Evolutionary conservation across 768 basidiomycete genomes (phyloP), one percentile per base, ranked within the genome.

Genomic region (Erythrobasidium yunnanense): DNA sequence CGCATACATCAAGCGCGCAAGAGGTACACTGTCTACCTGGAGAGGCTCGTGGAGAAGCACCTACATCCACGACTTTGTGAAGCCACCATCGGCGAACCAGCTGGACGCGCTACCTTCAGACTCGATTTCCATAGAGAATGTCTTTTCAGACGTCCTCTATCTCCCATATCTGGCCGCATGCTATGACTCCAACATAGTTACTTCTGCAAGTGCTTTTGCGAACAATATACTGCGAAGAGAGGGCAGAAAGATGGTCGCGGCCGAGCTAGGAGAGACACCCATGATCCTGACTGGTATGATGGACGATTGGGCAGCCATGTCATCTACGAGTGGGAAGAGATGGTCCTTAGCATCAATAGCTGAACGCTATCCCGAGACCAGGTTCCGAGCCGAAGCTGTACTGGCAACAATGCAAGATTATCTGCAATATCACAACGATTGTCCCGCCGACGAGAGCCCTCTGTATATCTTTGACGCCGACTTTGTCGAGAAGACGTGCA

Each of bases 381-480:
- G 25, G 23, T 73, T 74, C 46, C 71, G 69, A 5, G 74, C 71
- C 20, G 73, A 74, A 35, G 72, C 72, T n/a, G 67, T 73, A 17
- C 50, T 66, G n/a, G 51, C 60, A 3, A 55, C 68, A 0, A 55
- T 75, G 29, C 23, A 25, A 3, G 67, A 67, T 25, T 75, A 75
- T 53, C 25, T 23, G 4, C 25, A 38, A 5, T 75, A 75, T 55
- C 57, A 66, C 63, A 32, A 68, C 27, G 25, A 51, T 22, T 72
- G 74, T 45, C 46, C 55, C 27, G 50, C 52, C 1, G 74, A 75
- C 22, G 74, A 75, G 32, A 62, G 53, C 1, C 74, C 74, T 27
- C 66, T 75, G n/a, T 75, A 75, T 50, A 50, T 75, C 18, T 75
- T 75, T 47, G 74, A 75, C 47, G 55, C 65, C 20, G 68, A 68